Evolutionary conservation across 2,329 filamentous ascomycete genomes (phyloP), one percentile per base, ranked within the genome.

Genomic region (Fusarium sp.): DNA sequence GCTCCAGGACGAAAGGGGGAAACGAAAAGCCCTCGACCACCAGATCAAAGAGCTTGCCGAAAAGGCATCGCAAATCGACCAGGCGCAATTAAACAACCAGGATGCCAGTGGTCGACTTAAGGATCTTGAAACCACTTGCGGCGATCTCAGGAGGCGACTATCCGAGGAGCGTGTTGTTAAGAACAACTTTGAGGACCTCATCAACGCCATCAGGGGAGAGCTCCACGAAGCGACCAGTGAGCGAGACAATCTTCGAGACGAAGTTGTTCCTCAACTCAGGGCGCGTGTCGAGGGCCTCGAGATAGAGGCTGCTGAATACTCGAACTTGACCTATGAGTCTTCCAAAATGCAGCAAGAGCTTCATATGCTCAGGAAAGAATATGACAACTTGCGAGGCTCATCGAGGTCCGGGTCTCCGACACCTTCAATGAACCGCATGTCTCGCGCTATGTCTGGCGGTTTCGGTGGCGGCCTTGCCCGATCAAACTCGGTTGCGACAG

Each of bases 141-240:
- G 98, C 75, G 94, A 97, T 78, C 89, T 96, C 54, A 91, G 93
- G 72, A 91, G 95, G 76, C 92, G 94, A 75, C 87, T 99, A 50
- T 87, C 89, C 2, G 95, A 98, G 79, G 96, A 99, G 83, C 90
- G 93, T 63, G 90, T 94, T 81, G 91, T 93, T 77, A 98, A 97
- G 82, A 92, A 94, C 79, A 98, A 97, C 81, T 97, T 98, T 77
- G 95, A 98, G 83, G 95, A 98, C 81, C 88, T 99, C 48, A 87
- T 98, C 50, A 90, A 91, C 12, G 96, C 94, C 10, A 91, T 98
- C 76, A 93, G 93, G 76, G 89, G 91, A 30, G 95, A 99, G 80
- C 87, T 98, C 20, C 90, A 95, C 78, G 93, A 91, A 75, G 90
- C 95, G 60, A 90, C 93, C 68, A 95, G 96, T 75, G 95, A 99